Conservation (phyloP, 345 rosid species). For the Cochlearia excelsa region DNA sequence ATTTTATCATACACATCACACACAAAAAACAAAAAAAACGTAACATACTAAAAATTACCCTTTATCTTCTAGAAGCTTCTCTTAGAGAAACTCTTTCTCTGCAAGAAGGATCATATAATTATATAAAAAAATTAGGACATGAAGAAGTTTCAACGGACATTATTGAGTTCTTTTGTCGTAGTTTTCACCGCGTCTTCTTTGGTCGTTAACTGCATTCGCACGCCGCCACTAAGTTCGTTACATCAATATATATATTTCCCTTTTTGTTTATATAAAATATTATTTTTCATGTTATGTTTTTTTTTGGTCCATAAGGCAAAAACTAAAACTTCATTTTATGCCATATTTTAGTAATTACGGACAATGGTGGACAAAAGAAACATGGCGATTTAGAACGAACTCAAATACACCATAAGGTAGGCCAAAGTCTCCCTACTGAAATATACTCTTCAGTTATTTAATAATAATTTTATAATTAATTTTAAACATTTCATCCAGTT, state of each 20-base stretch:
- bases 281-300: not conserved
- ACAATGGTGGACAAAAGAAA: slow-evolving; percentile 25
- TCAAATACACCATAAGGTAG: slow-evolving; percentile 26
- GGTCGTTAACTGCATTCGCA: slow-evolving; percentile 36
- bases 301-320: not conserved
- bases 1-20: not conserved
- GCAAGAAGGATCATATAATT: not conserved
- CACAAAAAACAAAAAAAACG: no score
- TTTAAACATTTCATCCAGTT: no score
- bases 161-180: slow-evolving; percentile 14
- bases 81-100: not conserved
- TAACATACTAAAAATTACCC: not conserved
- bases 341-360: slow-evolving; percentile 8
- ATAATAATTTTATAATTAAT: no score
- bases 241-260: slow-evolving; percentile 2
- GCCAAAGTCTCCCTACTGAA: no score
- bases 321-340: not conserved
- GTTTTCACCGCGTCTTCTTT: slow-evolving; percentile 34
- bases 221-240: slow-evolving; percentile 39
- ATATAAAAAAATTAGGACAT: not conserved
- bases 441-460: no score
- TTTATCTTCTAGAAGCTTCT: slow-evolving; percentile 12
- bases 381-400: slow-evolving; percentile 20
- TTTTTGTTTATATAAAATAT: not conserved
- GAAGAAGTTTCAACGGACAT: slow-evolving; percentile 21